Conservation (phyloP, 148 eudicot species). For the Agrostemma githago region DNA sequence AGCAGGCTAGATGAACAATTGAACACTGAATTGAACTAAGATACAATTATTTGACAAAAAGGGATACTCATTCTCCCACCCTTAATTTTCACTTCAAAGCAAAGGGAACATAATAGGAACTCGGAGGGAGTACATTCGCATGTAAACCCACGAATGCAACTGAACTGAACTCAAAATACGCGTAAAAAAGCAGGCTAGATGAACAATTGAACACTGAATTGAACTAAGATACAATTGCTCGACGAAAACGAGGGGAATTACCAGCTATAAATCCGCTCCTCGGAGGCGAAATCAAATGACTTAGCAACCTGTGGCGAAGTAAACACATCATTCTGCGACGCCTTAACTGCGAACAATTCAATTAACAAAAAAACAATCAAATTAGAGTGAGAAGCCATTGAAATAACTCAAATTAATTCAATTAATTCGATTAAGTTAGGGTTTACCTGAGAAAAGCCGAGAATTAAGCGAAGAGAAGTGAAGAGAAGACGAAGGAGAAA, state of each 20-base stretch:
- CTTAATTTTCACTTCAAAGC: too few species aligned
- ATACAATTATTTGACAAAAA: too few species aligned
- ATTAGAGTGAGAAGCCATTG: neutral
- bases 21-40: too few species aligned
- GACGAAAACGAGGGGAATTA: conserved; percentile 20
- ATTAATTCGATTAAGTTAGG: neutral
- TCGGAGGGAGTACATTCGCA: too few species aligned
- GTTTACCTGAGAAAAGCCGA: conserved; percentile 43
- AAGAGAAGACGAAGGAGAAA: conserved; percentile 16
- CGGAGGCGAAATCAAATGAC: conserved; percentile 69
- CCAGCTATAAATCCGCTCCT: conserved; percentile 95
- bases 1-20: too few species aligned
- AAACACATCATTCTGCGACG: conserved; percentile 54
- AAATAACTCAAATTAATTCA: neutral
- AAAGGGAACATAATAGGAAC: too few species aligned
- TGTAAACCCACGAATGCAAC: too few species aligned
- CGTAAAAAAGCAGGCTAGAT: too few species aligned
- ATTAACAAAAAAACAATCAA: neutral
- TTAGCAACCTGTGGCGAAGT: conserved; percentile 76
- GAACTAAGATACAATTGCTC: neutral
- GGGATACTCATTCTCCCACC: too few species aligned
- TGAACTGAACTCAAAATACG: too few species aligned
- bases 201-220: too few species aligned
- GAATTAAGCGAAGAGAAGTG: conserved; percentile 25
- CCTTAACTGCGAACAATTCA: conserved; percentile 41